Evolutionary conservation across 1,284 basidiomycete genomes (phyloP), one percentile per base, ranked within the genome.

Genomic region (Ustilago xerochloae): DNA sequence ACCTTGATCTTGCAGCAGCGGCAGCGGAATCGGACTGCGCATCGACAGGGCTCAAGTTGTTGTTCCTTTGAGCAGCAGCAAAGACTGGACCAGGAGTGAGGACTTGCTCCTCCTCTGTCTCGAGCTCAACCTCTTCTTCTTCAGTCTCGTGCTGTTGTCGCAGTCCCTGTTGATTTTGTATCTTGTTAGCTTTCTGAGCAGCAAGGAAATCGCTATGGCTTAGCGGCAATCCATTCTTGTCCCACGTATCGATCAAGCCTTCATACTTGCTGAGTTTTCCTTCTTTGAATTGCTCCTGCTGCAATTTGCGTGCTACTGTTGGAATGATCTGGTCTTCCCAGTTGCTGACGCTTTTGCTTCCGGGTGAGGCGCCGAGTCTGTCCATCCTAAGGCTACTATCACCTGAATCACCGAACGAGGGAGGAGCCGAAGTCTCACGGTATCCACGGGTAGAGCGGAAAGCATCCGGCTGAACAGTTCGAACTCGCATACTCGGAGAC

Each of bases 291-390:
- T 65, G 61, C 53, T 81, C 59, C 54, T 81, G 79, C 43, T 74
- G 75, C 49, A 81, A 18, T 53, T 70, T 65, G 6, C 69, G 43
- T 28, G 78, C 78, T 6, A 81, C 71, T 1, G 74, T 74, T 4
- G 79, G 79, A 4, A 75, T 67, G 30, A 80, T 64, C 64, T 77
- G 69, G 15, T 81, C 79, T 29, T 81, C 79, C 76, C 78, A 81
- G 33, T 64, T 55, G 35, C 57, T 70, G n/a, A 62, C 51, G 29
- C 69, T 72, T 24, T 61, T 67, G 47, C 63, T 66, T 22, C 50
- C 56, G 7, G 71, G 71, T 20, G 49, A 55, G 2, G 48, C 54
- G n/a, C 62, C 58, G 4, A 68, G 29, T 5, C 49, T 29, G n/a
- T 41, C 47, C n/a, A 39, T 49, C 9, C 50, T 30, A 4, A 49